A percentile compares a stretch with the other conserved stretches of the same genome.
Evolutionary conservation across 306 rosid genomes (phyloP).

Genomic region (Comarum palustre): DNA sequence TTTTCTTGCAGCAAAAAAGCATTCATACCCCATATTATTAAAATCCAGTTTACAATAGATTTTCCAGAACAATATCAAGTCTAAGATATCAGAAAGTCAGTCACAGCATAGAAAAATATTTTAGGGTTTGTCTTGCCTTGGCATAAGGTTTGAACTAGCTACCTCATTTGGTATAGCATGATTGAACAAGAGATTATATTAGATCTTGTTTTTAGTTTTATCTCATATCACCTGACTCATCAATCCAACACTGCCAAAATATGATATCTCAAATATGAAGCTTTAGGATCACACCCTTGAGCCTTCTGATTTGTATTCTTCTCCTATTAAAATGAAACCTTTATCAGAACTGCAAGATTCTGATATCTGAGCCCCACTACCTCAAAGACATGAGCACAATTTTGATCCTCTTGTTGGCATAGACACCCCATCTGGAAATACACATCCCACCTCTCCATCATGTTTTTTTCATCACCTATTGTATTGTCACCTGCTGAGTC

Average conservation of each 20-base stretch:
- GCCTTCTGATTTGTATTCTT: neutral
- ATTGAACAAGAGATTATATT: neutral
- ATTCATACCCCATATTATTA: slow-evolving; percentile 7
- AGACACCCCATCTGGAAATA: slow-evolving; percentile 15
- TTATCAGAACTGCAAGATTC: slow-evolving; percentile 24
- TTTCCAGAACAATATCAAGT: neutral
- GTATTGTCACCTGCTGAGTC: slow-evolving; percentile 14
- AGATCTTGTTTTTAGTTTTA: neutral
- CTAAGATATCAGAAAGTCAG: neutral
- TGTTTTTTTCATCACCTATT: slow-evolving; percentile 21
- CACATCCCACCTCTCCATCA: slow-evolving; percentile 12
- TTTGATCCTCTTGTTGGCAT: slow-evolving; percentile 23
- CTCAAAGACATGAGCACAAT: slow-evolving; percentile 11
- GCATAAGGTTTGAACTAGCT: slow-evolving; percentile 9
- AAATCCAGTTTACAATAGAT: neutral
- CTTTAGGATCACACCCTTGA: slow-evolving; percentile 25
- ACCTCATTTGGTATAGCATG: neutral
- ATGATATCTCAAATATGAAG: slow-evolving; percentile 22
- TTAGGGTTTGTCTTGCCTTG: neutral
- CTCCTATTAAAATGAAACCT: neutral
- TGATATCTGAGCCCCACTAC: slow-evolving; percentile 29
- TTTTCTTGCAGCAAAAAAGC: slow-evolving; percentile 19
- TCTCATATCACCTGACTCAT: slow-evolving; percentile 36
- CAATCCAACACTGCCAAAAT: slow-evolving; percentile 38
- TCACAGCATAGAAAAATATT: neutral